phyloP scores from a whole-genome alignment of 768 basidiomycete species.

The Paxillus ammoniavirescens region DNA sequence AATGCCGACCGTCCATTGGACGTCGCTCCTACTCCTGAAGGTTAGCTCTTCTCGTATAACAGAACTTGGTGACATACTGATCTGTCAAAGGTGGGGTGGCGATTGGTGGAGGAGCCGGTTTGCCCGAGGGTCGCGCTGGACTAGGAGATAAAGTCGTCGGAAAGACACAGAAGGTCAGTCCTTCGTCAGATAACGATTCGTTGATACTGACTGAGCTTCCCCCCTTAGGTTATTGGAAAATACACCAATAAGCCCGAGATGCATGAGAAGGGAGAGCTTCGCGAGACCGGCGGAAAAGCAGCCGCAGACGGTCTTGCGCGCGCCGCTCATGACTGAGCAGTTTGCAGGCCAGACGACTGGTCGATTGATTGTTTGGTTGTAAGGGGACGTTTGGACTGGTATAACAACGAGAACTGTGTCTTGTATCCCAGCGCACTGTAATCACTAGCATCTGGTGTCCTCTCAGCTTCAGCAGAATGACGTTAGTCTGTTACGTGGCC shows the following conservation, averaged over 20 bases:
- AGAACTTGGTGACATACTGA: background rate
- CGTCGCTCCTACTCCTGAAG: slow-evolving; percentile 36
- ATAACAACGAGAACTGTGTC: background rate
- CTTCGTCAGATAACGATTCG: background rate
- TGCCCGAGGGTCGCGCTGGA: slow-evolving; percentile 38
- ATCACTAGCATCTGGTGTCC: too few species aligned
- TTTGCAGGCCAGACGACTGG: background rate
- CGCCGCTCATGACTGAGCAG: slow-evolving; percentile 39
- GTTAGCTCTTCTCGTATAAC: slow-evolving; percentile 11
- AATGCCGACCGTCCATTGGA: slow-evolving; percentile 35
- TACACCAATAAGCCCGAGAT: slow-evolving; percentile 43
- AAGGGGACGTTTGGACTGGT: background rate
- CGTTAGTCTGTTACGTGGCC: too few species aligned
- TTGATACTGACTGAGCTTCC: background rate
- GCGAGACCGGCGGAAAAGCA: slow-evolving; percentile 51
- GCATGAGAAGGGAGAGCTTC: slow-evolving; percentile 56
- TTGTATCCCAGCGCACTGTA: too few species aligned
- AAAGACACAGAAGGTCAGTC: slow-evolving; percentile 53
- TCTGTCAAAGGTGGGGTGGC: slow-evolving; percentile 24
- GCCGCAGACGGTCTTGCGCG: slow-evolving; percentile 41
- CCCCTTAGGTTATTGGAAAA: slow-evolving; percentile 49
- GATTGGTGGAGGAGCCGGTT: slow-evolving; percentile 18
- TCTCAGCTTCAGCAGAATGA: too few species aligned
- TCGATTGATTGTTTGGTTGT: background rate
- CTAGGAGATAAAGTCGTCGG: slow-evolving; percentile 55